Conservation (phyloP, 106 monocot genomes). For the Hemerocallis citrina region DNA sequence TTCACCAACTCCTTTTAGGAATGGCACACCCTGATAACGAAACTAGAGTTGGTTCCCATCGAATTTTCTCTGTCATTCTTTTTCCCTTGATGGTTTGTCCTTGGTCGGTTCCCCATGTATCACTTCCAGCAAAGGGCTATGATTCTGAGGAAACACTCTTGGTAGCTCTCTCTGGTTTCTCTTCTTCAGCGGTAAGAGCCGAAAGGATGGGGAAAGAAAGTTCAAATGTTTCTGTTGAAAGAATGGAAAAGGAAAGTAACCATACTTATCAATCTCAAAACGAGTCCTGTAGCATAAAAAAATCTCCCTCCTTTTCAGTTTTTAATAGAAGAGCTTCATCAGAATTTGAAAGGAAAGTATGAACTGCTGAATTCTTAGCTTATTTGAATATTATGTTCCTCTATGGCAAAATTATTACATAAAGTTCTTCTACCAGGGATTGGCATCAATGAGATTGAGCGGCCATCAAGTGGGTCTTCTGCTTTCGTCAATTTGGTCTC, state of each 20-base stretch:
- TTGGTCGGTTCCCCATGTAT: slow-evolving; percentile 37
- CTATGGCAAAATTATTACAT: neutral
- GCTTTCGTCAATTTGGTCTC: slow-evolving; percentile 88
- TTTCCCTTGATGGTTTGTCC: slow-evolving; percentile 41
- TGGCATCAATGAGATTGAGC: slow-evolving; percentile 56
- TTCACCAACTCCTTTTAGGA: slow-evolving; percentile 77
- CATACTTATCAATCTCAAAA: slow-evolving; percentile 5
- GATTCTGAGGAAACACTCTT: slow-evolving; percentile 28
- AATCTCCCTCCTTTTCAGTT: neutral
- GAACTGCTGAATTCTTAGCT: slow-evolving; percentile 9
- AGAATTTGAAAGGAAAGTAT: slow-evolving; percentile 31
- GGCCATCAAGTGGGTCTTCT: slow-evolving; percentile 71
- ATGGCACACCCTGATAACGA: slow-evolving; percentile 83
- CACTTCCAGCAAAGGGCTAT: slow-evolving; percentile 24
- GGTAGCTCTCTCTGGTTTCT: slow-evolving; percentile 44
- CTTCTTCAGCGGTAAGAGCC: slow-evolving; percentile 26
- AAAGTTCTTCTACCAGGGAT: slow-evolving; percentile 31
- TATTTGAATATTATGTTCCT: neutral
- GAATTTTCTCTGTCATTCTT: slow-evolving; percentile 62
- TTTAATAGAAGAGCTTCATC: slow-evolving; percentile 15
- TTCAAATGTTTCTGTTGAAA: slow-evolving; percentile 7
- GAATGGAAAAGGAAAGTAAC: slow-evolving; percentile 8
- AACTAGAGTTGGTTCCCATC: slow-evolving; percentile 77
- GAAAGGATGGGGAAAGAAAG: slow-evolving; percentile 14
- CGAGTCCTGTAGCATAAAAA: slow-evolving; percentile 1